Base-by-base conservation (phyloP, 208 protist genomes). In the Wallacemonas sp. region DNA sequence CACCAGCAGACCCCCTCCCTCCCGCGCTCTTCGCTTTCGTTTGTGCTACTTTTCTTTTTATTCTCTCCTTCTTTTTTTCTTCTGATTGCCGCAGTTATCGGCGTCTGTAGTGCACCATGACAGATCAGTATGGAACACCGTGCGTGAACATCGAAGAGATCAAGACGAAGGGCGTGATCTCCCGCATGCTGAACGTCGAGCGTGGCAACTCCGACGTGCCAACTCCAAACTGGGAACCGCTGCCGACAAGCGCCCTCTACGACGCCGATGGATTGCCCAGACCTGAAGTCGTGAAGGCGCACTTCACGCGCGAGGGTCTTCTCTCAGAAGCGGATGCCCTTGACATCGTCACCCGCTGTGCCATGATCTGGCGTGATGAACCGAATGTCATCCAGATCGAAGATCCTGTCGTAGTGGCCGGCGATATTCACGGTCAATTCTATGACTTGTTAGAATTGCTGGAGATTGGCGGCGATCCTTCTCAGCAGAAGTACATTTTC, bases 381-480 rank as follows among this genome's bases (percentile, higher is more conserved):
- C 86, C 90, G 13, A 98, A 98, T 63, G 73, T 96, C 32, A 62
- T 97, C 32, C 58, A 57, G 1, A 37, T 96, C 38, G 58, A 92
- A 17, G 91, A 85, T 33, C 81, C 89, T 29, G 89, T 93, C 46
- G 83, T 85, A 12, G 75, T 97, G 13, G 83, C 80, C 60, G 97
- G 98, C 24, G 98, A 99, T 79, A 86, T 98, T 22, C 97, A 99
- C 76, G 97, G 98, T 4, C 98, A 99, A 78, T 99, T 95, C 64
- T 99, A 95, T 63, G 98, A 99, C 71, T 65, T 99, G 19, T 42
- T 99, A 24, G 98, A 97, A 69, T 74, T 99, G 12, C 89, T 99
- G 26, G 93, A 97, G 45, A 84, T 98, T 59, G 92, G 92, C 29
- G 97, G 97, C 24, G 72, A 89, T 39, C 95, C 95, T 5, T 55